Evolutionary conservation across 352 stramenopile species (phyloP), one percentile per base, ranked within the genome.

Genomic region (Pythium plurisporium): DNA sequence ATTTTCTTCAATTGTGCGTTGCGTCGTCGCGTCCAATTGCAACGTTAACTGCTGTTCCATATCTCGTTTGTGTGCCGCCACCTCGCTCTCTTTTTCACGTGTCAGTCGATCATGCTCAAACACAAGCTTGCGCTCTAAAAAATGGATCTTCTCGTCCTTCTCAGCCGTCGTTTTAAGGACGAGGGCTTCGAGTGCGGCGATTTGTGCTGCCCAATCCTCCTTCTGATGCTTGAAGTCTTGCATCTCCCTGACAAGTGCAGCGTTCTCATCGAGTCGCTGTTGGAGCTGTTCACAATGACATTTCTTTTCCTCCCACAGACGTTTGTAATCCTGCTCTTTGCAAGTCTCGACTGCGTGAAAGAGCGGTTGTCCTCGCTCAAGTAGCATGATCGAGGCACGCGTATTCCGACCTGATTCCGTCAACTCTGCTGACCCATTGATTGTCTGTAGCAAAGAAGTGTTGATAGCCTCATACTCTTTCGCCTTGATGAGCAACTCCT

Each of bases 1-100:
- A 42, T 89, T 89, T 46, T 89, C 79, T 44, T 80, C 72, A 20
- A 87, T 78, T 14, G 77, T 86, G 30, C 73, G 76, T 33, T 82
- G 74, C 6, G 76, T 87, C 1, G 74, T 87, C 4, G 73, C 52
- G 45, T 87, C 77, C 19, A 89, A 29, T n/a, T 87, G 77, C 44
- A 64, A 71, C 0, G 62, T 67, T 65, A 87, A 73, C 34, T 81
- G 72, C 20, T 63, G 74, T 3, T 67, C 67, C 77, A 87, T 86
- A 0, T 59, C 45, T 0, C 79, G 64, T 36, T 83, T 59, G 25
- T 70, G 76, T 22, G 65, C 67, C 17, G 59, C 52, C 0, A 87
- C 54, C 25, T 81, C 77, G 0, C 50, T 58, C 12, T 83, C 70
- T 48, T 85, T 83, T 59, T 85, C 77, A 1, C 68, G 71, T 5